Evolutionary conservation across 2,329 filamentous ascomycete genomes (phyloP), one percentile per base, ranked within the genome.

Genomic region (Neonectria sp.): DNA sequence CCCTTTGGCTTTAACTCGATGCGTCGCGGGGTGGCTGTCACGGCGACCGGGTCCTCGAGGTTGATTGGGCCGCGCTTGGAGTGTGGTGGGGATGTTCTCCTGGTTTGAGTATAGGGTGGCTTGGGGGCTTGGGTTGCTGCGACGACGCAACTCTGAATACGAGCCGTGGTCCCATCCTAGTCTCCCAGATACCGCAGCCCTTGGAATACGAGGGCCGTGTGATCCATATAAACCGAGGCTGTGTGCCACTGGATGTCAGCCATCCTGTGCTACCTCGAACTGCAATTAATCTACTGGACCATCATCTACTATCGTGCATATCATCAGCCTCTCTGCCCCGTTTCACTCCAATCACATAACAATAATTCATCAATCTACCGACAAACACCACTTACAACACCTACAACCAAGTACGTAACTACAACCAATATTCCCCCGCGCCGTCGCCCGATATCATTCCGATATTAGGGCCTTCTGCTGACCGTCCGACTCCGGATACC

Each of bases 131-230:
- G 40, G 40, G 40, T 45, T 45, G 40, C 40, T 45, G 9, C 24
- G 40, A 45, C 40, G 40, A 45, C 40, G 40, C 40, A n/a, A 45
- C 40, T 7, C 40, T 45, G 40, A 45, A 45, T 45, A 45, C 40
- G 40, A 45, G n/a, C 9, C 8, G 8, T 45, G n/a, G 40, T 12
- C 8, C 12, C 40, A 24, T 45, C 12, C 37, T 7, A 8, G 15
- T 13, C 15, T 17, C 37, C 13, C 13, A 40, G 37, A 40, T 40
- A n/a, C 4, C 37, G 37, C 37, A 40, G 17, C 37, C 37, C 37
- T 6, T 11, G 40, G 40, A 12, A 45, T 45, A 45, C 40, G 40
- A 24, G 40, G n/a, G 40, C 40, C n/a, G n/a, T 21, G n/a, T 21
- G n/a, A n/a, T 45, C 17, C 40, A 45, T 45, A 45, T 45, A 45